These are phyloP conservation scores for Rhododendron henanense DNA, from an alignment of 148 eudicot genomes.

Conservation along the genomic window DNA sequence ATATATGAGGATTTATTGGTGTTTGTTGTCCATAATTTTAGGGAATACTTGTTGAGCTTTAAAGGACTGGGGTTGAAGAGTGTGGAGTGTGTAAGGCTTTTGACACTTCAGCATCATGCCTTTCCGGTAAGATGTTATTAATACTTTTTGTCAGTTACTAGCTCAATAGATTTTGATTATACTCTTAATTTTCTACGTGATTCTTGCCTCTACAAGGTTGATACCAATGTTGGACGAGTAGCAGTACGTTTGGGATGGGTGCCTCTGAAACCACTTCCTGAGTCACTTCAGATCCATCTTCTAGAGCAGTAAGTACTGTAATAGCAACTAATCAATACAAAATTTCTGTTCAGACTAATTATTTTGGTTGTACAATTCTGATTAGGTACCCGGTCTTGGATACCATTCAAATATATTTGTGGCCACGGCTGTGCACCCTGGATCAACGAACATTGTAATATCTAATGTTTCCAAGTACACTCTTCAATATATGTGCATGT, in stretches of 20 bases:
- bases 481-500: not conserved
- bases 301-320: constrained; percentile 64
- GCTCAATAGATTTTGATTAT: not conserved
- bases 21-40: constrained; percentile 17
- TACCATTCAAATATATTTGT: constrained; percentile 80
- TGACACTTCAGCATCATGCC: constrained; percentile 95
- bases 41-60: constrained; percentile 84
- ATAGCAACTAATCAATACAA: not conserved
- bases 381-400: constrained; percentile 87
- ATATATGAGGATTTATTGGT: not conserved
- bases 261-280: constrained; percentile 95
- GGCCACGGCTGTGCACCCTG: constrained; percentile 98
- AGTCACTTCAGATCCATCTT: constrained; percentile 90
- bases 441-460: constrained; percentile 91
- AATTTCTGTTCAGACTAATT: not conserved
- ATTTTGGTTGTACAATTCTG: constrained; percentile 7
- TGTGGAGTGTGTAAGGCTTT: constrained; percentile 92
- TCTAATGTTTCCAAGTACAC: not conserved
- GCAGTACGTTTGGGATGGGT: constrained; percentile 99
- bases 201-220: constrained; percentile 51
- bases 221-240: constrained; percentile 92
- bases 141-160: constrained; percentile 1
- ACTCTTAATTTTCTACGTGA: not conserved
- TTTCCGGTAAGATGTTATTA: constrained; percentile 65
- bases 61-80: constrained; percentile 94